phyloP scores from a whole-genome alignment of 2,329 filamentous ascomycete species.

The Sporothrix brunneoviolacea region DNA sequence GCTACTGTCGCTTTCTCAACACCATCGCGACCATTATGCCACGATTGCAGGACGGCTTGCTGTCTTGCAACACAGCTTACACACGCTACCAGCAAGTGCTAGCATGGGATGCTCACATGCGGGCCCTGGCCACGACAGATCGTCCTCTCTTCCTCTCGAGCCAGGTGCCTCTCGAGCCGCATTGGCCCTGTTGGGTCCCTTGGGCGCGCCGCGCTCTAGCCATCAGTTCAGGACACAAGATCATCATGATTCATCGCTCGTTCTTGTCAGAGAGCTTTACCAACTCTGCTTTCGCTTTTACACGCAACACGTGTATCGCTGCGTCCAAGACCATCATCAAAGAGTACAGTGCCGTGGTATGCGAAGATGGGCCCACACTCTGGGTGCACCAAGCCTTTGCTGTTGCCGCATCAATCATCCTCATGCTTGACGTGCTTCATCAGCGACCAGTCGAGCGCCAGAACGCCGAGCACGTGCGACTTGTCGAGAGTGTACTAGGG shows the following conservation, averaged over 20 bases:
- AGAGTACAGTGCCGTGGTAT: constrained; percentile 20
- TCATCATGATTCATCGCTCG: constrained; percentile 35
- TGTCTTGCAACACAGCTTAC: constrained; percentile 26
- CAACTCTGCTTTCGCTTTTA: constrained; percentile 27
- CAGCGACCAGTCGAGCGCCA: constrained; percentile 24
- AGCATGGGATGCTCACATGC: constrained; percentile 28
- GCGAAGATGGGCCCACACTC: constrained; percentile 20
- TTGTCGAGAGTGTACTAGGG: constrained; percentile 27
- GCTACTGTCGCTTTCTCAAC: constrained; percentile 25
- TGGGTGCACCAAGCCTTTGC: constrained; percentile 27
- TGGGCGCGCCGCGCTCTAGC: constrained; percentile 31
- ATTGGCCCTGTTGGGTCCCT: constrained; percentile 26
- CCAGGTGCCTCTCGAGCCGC: constrained; percentile 21
- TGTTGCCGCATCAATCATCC: constrained; percentile 24
- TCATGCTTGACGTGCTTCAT: constrained; percentile 26
- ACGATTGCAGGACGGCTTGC: constrained; percentile 26
- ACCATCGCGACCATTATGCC: constrained; percentile 30
- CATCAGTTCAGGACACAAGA: constrained; percentile 33
- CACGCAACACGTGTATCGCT: constrained; percentile 30
- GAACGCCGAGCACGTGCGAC: constrained; percentile 26
- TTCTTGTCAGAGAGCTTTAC: constrained; percentile 30
- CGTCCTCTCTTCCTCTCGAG: constrained; percentile 25
- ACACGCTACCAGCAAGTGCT: constrained; percentile 32
- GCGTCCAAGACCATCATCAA: constrained; percentile 34
- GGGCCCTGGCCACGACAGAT: constrained; percentile 27